Evolutionary conservation across 192 early-diverging fungal genomes (phyloP).

Genomic region (Polychytrium aggregatum): DNA sequence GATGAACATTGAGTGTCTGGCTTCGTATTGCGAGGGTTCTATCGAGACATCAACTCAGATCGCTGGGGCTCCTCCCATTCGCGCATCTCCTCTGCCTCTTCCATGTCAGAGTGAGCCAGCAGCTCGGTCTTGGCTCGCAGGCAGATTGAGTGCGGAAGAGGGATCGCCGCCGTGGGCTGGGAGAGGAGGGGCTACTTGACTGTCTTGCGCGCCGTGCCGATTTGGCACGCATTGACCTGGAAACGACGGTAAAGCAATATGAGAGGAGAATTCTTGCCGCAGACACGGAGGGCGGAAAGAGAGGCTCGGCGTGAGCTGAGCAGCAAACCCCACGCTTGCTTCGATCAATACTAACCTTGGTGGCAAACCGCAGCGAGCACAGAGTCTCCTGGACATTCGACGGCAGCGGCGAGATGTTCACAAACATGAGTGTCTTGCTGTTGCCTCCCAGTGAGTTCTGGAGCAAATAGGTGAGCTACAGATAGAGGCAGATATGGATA

Average conservation of each 20-base stretch:
- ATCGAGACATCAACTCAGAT: too few species aligned
- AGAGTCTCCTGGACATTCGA: slow-evolving; percentile 73
- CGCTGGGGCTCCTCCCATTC: too few species aligned
- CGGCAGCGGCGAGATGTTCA: slow-evolving; percentile 82
- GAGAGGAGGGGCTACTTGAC: too few species aligned
- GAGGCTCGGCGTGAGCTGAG: background rate
- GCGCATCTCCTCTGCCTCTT: too few species aligned
- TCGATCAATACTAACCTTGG: slow-evolving; percentile 47
- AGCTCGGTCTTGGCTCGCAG: too few species aligned
- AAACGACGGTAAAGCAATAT: background rate
- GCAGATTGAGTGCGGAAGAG: too few species aligned
- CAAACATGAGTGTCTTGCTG: slow-evolving; percentile 98
- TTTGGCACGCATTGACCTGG: slow-evolving; percentile 72
- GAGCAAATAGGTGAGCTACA: slow-evolving; percentile 54
- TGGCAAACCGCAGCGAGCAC: slow-evolving; percentile 88
- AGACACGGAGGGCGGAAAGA: background rate
- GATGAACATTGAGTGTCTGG: too few species aligned
- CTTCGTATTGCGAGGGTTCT: too few species aligned
- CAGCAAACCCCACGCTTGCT: background rate
- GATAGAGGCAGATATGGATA: slow-evolving; percentile 1
- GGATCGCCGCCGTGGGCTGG: too few species aligned
- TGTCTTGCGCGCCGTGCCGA: slow-evolving; percentile 63
- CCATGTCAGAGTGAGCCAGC: too few species aligned
- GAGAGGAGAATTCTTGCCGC: background rate
- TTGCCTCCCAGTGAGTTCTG: slow-evolving; percentile 74